Evolutionary conservation across 441 rosid species (phyloP).

Genomic region (Theobroma grandiflorum): DNA sequence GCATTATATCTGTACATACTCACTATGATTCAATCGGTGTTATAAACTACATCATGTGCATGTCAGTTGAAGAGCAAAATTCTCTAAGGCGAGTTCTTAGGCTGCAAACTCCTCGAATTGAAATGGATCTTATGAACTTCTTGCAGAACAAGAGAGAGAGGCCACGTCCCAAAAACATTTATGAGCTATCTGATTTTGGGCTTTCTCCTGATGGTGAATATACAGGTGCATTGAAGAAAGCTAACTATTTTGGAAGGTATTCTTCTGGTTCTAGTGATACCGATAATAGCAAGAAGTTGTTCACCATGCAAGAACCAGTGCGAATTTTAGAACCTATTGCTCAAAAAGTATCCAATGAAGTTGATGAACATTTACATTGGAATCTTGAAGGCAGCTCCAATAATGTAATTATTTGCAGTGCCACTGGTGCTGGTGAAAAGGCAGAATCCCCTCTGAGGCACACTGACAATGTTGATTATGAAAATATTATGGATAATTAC

Average conservation of each 20-base stretch:
- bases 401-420: slow-evolving; percentile 47
- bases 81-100: slow-evolving; percentile 89
- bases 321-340: slow-evolving; percentile 31
- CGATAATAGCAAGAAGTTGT: slow-evolving; percentile 84
- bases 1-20: slow-evolving; percentile 89
- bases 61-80: slow-evolving; percentile 96
- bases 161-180: slow-evolving; percentile 76
- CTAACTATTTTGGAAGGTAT: slow-evolving; percentile 78
- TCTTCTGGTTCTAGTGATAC: slow-evolving; percentile 77
- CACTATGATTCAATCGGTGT: slow-evolving; percentile 87
- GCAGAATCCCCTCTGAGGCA: slow-evolving; percentile 35
- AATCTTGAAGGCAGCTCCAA: slow-evolving; percentile 61
- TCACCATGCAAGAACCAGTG: slow-evolving; percentile 65
- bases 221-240: slow-evolving; percentile 62
- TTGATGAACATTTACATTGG: slow-evolving; percentile 66
- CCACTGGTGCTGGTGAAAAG: slow-evolving; percentile 50
- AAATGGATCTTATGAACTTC: slow-evolving; percentile 92
- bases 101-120: slow-evolving; percentile 92
- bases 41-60: slow-evolving; percentile 87
- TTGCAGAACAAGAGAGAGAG: slow-evolving; percentile 93
- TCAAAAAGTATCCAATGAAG: slow-evolving; percentile 62
- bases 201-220: slow-evolving; percentile 90
- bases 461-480: slow-evolving; percentile 8
- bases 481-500: not conserved
- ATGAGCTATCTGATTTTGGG: slow-evolving; percentile 84